Conservation (phyloP, 306 rosid species). For the Quercus engelmannii region DNA sequence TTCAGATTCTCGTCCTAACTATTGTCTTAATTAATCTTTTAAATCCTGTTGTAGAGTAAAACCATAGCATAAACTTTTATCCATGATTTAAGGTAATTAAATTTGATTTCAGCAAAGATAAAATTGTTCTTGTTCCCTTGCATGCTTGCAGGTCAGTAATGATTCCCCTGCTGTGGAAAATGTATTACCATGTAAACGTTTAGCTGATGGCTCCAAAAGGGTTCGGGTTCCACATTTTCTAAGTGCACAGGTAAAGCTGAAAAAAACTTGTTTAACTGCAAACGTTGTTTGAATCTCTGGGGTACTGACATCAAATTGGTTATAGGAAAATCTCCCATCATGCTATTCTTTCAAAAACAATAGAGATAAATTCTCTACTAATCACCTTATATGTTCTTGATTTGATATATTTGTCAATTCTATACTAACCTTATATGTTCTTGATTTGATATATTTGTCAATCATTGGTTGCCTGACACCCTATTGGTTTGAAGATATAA, state of each 20-base stretch:
- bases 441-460: not conserved
- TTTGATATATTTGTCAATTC: not conserved
- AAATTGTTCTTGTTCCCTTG: not conserved
- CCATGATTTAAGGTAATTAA: not conserved
- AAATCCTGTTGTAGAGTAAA: not conserved
- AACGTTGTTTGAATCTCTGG: not conserved
- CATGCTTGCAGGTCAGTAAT: slow-evolving; percentile 52
- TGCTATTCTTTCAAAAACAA: not conserved
- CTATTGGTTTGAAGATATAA: not conserved
- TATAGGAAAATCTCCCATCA: not conserved
- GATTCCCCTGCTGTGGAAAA: slow-evolving; percentile 38
- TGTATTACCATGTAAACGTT: slow-evolving; percentile 65
- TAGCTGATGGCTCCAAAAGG: slow-evolving; percentile 94
- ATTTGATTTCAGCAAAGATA: not conserved
- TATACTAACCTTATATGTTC: too few relatives aligned
- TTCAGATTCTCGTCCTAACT: not conserved
- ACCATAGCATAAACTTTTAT: not conserved
- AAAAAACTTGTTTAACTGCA: not conserved
- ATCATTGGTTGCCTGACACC: not conserved
- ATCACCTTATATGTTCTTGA: not conserved
- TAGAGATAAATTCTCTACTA: not conserved
- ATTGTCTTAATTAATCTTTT: not conserved
- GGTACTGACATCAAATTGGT: not conserved
- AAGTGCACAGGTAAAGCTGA: slow-evolving; percentile 49
- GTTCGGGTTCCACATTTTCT: slow-evolving; percentile 64